Conservation (phyloP, 2,329 filamentous ascomycete species). For the Epichloe amarillans region DNA sequence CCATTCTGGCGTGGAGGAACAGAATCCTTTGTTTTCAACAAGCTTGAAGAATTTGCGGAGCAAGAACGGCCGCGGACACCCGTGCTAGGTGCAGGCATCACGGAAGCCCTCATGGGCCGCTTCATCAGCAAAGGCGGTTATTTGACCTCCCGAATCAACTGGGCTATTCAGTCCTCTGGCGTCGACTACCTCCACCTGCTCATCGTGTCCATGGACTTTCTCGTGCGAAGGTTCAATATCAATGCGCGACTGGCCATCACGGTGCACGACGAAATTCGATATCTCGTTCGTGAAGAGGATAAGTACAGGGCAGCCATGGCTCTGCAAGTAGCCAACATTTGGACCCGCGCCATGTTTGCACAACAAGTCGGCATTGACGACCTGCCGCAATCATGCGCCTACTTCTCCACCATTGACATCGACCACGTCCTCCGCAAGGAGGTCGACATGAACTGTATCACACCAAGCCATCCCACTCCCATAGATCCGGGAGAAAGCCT, state of each 20-base stretch:
- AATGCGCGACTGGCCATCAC: constrained; percentile 79
- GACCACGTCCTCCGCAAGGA: constrained; percentile 95
- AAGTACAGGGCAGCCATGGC: constrained; percentile 86
- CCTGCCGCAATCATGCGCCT: constrained; percentile 85
- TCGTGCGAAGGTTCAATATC: constrained; percentile 74
- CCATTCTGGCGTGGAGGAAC: constrained; percentile 93
- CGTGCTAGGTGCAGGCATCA: constrained; percentile 88
- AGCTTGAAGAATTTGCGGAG: constrained; percentile 92
- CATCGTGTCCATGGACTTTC: constrained; percentile 88
- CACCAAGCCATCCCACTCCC: constrained; percentile 64
- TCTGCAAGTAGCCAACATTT: constrained; percentile 83
- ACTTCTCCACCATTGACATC: constrained; percentile 90
- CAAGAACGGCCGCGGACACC: constrained; percentile 84
- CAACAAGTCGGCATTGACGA: constrained; percentile 96
- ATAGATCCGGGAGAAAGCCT: constrained; percentile 80
- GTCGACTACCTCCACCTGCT: constrained; percentile 95
- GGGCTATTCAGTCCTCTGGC: constrained; percentile 95
- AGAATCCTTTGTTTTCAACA: constrained; percentile 97
- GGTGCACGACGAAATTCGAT: constrained; percentile 95
- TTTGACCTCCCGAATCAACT: constrained; percentile 94
- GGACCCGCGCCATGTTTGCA: constrained; percentile 94
- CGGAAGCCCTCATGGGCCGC: constrained; percentile 80
- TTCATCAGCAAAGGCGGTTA: constrained; percentile 84
- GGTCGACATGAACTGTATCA: constrained; percentile 95
- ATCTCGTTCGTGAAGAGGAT: constrained; percentile 74